A percentile compares a stretch with the other conserved stretches of the same genome.
Conservation (phyloP, 176 grass and related monocot genomes). For the Juncus effusus region DNA sequence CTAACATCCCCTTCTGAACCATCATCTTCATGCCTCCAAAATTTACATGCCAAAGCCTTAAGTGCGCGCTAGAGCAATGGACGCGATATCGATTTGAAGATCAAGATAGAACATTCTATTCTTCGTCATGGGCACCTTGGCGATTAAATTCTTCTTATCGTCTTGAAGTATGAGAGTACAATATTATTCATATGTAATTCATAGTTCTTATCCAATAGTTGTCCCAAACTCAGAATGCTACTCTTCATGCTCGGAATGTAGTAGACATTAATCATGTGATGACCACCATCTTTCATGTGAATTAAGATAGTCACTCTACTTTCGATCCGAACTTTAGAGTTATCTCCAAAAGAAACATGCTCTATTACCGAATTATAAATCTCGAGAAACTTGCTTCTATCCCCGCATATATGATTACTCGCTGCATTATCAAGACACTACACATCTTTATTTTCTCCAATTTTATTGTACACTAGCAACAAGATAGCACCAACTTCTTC, state of each 20-base stretch:
- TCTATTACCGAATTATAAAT: too few relatives aligned
- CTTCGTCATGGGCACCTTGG: background rate
- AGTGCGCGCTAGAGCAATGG: background rate
- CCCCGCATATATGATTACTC: slow-evolving; percentile 1
- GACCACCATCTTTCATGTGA: too few relatives aligned
- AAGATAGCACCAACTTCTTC: background rate
- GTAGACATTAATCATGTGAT: background rate
- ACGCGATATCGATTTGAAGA: background rate
- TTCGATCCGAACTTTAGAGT: too few relatives aligned
- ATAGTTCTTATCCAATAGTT: background rate
- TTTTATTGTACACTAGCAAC: background rate
- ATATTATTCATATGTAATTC: background rate
- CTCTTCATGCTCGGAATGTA: slow-evolving; percentile 4
- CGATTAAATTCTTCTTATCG: background rate
- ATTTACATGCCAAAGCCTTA: background rate
- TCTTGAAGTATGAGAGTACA: too few relatives aligned
- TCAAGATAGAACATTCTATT: too few relatives aligned
- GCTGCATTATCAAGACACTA: slow-evolving; percentile 14
- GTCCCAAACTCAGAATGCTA: slow-evolving; percentile 3
- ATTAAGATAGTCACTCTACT: too few relatives aligned
- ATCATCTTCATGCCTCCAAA: slow-evolving; percentile 8
- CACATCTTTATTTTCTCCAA: background rate
- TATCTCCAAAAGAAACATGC: too few relatives aligned
- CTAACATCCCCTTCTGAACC: background rate
- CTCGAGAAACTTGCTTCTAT: too few relatives aligned